phyloP scores from a whole-genome alignment of 805 yeast genomes.

The Candida ponderosae region DNA sequence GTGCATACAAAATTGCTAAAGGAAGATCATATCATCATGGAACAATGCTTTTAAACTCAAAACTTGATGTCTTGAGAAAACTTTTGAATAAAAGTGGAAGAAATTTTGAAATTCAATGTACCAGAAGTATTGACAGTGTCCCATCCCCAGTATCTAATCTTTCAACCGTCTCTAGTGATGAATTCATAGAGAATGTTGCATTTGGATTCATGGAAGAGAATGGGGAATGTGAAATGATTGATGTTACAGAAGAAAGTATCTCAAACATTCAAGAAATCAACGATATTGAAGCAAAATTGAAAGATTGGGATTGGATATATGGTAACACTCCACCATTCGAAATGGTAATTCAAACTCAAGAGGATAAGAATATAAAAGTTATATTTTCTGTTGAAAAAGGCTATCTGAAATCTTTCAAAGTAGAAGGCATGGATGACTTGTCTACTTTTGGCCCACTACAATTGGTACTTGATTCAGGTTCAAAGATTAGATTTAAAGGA shows the following conservation, averaged over 20 bases:
- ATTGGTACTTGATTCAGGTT: constrained; percentile 20
- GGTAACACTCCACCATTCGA: constrained; percentile 73
- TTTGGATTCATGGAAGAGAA: constrained; percentile 22
- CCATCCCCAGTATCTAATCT: constrained; percentile 73
- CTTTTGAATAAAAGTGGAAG: constrained; percentile 43
- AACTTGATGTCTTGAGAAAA: constrained; percentile 50
- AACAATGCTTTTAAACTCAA: constrained; percentile 75
- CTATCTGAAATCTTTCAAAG: constrained; percentile 16
- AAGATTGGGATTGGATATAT: constrained; percentile 66
- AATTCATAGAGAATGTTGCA: constrained; percentile 33
- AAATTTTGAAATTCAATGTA: constrained; percentile 31
- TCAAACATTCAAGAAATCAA: constrained; percentile 23
- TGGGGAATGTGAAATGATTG: constrained; percentile 16
- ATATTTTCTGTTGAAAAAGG: constrained; percentile 48
- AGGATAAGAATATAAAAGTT: constrained; percentile 24
- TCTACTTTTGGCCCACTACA: constrained; percentile 21
- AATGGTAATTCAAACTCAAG: constrained; percentile 35
- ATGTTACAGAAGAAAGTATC: constrained; percentile 16
- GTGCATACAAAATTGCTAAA: constrained; percentile 80
- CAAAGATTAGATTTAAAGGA: constrained; percentile 30
- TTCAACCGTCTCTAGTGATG: constrained; percentile 28
- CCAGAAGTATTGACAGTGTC: constrained; percentile 64
- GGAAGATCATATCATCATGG: constrained; percentile 93
- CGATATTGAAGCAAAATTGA: constrained; percentile 30
- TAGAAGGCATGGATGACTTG: constrained; percentile 24